phyloP scores from a whole-genome alignment of 805 yeast species.

The Saccharomycopsis olivae region DNA sequence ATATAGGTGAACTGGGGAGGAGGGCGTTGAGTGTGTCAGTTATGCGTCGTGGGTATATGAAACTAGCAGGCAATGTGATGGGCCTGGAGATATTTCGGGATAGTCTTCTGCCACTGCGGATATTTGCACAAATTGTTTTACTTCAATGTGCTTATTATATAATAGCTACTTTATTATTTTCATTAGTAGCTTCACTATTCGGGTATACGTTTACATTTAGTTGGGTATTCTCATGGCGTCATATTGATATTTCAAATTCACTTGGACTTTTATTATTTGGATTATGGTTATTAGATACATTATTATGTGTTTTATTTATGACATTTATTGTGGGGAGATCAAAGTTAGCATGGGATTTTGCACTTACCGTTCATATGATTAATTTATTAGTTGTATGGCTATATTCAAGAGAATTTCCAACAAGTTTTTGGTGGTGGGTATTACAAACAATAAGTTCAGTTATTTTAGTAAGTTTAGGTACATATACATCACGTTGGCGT shows the following conservation, averaged over 20 bases:
- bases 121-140: conserved; percentile 61
- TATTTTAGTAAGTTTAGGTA: conserved; percentile 68
- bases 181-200: conserved; percentile 50
- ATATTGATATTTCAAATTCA: conserved; percentile 62
- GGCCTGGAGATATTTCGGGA: conserved; percentile 14
- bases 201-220: conserved; percentile 56
- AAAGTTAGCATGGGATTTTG: conserved; percentile 93
- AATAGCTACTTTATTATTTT: conserved; percentile 58
- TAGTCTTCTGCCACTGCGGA: conserved; percentile 42
- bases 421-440: conserved; percentile 72
- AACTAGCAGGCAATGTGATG: conserved; percentile 11
- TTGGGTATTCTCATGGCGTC: conserved; percentile 77
- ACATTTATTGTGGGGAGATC: conserved; percentile 86
- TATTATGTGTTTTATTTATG: conserved; percentile 74
- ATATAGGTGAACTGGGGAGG: too few species aligned
- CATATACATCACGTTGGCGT: conserved; percentile 86
- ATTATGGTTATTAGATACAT: conserved; percentile 76
- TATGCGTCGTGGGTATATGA: conserved; percentile 6
- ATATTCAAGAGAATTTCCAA: conserved; percentile 59
- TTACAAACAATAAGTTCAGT: conserved; percentile 59
- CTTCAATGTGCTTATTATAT: conserved; percentile 72
- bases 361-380: conserved; percentile 80
- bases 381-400: conserved; percentile 62
- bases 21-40: too few species aligned
- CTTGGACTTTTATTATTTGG: conserved; percentile 65